These are phyloP conservation scores for Saturnispora hagleri DNA, from an alignment of 805 yeast genomes.

Conservation along the genomic window DNA sequence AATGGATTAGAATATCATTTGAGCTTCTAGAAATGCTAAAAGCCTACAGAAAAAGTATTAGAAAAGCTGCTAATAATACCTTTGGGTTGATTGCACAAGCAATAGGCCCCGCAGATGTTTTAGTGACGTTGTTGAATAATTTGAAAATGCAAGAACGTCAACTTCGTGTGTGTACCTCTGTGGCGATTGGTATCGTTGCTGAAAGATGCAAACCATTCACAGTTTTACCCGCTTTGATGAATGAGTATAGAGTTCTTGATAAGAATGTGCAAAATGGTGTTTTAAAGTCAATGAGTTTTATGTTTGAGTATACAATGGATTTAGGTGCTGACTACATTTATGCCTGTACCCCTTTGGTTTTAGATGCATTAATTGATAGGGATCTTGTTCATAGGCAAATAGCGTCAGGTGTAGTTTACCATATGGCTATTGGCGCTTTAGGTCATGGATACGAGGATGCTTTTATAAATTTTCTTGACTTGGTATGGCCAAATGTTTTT, in stretches of 20 bases:
- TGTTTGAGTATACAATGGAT: conserved; percentile 86
- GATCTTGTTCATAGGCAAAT: conserved; percentile 94
- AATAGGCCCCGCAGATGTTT: conserved; percentile 92
- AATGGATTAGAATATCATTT: conserved; percentile 95
- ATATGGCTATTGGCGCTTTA: conserved; percentile 67
- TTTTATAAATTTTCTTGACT: conserved; percentile 72
- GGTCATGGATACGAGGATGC: conserved; percentile 76
- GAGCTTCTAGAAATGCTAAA: conserved; percentile 84
- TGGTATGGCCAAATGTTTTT: conserved; percentile 78
- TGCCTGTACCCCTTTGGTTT: conserved; percentile 67
- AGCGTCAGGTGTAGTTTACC: conserved; percentile 79
- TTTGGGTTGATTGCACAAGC: conserved; percentile 89
- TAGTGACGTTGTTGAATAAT: conserved; percentile 75
- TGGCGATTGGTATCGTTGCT: conserved; percentile 95
- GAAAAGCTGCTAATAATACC: conserved; percentile 80
- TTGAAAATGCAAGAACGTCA: conserved; percentile 92
- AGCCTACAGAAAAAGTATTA: conserved; percentile 63
- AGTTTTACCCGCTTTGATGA: conserved; percentile 88
- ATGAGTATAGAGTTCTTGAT: conserved; percentile 89
- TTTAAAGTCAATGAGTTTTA: conserved; percentile 77
- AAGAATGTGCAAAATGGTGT: conserved; percentile 93
- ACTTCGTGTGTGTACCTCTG: conserved; percentile 92
- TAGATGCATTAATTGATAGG: conserved; percentile 84
- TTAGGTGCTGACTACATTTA: conserved; percentile 74
- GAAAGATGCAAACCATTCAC: conserved; percentile 90